Evolutionary conservation across 805 yeast genomes (phyloP), one percentile per base, ranked within the genome.

Genomic region (Wickerhamomyces canadensis): DNA sequence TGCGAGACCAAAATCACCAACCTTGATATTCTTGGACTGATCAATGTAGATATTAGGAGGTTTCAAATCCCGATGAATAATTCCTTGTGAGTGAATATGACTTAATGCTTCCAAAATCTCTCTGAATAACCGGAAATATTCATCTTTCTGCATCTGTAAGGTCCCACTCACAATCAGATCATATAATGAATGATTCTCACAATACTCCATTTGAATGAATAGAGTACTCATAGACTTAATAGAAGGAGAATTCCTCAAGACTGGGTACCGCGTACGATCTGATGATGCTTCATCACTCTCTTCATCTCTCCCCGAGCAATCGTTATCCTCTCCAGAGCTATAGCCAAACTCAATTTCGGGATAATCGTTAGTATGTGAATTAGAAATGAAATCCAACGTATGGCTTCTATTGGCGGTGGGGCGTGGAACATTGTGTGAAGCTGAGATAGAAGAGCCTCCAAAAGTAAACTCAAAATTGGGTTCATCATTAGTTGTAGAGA

Each of bases 1-100:
- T 0, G 99, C 99, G 40, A 93, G 71, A 0, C 99, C 99, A 61
- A 93, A 93, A 57, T 93, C 99, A 52, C 98, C 98, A 29, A 93
- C 82, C 57, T 93, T 93, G 41, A 93, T 80, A 53, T 91, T 88
- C 48, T 84, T 80, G 1, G 84, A 75, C 46, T 83, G 84, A 59
- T 93, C 98, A 49, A 93, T 88, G 65, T 93, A 93, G 55, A 93
- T 86, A 57, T 93, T 93, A 73, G 85, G 84, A 1, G 98, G 98
- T 57, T 93, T 93, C 49, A 93, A 69, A 57, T 93, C 98, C 40
- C 98, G 71, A 61, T 93, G 98, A 44, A 93, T 89, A 34, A 91
- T 88, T 1, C 97, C 96, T 55, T 86, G 94, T 0, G 87, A 72
- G 54, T 93, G 98, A 33, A 93, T 89, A 55, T 91, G 93, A 12